Evolutionary conservation across 495 filamentous ascomycete species (phyloP).

Genomic region (Trichoderma parareesei): DNA sequence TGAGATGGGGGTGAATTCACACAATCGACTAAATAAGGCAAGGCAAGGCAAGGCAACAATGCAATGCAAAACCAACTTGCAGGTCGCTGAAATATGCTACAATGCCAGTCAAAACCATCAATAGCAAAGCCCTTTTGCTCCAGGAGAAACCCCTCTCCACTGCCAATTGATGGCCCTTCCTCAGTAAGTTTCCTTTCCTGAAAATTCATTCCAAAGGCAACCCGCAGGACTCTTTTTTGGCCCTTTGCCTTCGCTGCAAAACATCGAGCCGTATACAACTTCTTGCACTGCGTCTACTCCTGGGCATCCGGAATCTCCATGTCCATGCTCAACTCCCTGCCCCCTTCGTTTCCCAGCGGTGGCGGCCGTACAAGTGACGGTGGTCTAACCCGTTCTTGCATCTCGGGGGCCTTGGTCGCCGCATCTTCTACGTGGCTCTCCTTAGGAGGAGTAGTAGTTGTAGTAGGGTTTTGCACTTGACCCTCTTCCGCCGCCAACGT

Average conservation of each 20-base stretch:
- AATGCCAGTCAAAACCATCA: neutral
- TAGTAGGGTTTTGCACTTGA: neutral
- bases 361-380: neutral
- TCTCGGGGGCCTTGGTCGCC: constrained; percentile 24
- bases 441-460: constrained; percentile 4
- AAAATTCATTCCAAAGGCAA: neutral
- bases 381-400: constrained; percentile 26
- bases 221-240: neutral
- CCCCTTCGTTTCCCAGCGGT: neutral
- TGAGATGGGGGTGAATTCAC: too few relatives aligned
- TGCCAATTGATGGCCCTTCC: too few relatives aligned
- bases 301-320: constrained; percentile 7
- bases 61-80: neutral
- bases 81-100: neutral
- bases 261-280: neutral
- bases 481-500: constrained; percentile 3
- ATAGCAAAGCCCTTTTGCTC: neutral
- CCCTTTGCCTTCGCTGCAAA: neutral
- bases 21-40: too few relatives aligned
- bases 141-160: too few relatives aligned
- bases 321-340: constrained; percentile 9
- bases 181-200: too few relatives aligned
- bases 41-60: neutral
- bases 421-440: neutral
- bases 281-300: neutral